Percentiles rank a stretch among this genome's conserved stretches.
phyloP scores from a whole-genome alignment of 2,329 filamentous ascomycete species.

The Emmonsiellopsis sp. region DNA sequence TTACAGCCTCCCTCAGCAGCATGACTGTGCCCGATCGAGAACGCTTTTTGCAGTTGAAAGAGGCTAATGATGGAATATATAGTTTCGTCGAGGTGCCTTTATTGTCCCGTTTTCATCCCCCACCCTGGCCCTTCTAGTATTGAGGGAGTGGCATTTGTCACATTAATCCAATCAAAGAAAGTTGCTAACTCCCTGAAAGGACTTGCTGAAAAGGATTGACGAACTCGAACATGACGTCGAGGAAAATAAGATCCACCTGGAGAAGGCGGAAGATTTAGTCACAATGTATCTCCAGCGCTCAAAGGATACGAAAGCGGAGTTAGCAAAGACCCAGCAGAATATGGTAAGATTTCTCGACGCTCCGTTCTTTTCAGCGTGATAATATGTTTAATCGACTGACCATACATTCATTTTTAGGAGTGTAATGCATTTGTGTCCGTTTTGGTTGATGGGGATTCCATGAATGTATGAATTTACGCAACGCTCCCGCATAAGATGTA shows the following conservation, averaged over 20 bases:
- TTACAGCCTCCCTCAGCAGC: neutral
- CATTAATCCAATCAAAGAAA: neutral
- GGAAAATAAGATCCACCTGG: neutral
- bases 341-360: neutral
- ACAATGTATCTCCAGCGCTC: slow-evolving; percentile 2
- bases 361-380: neutral
- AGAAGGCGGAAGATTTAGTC: slow-evolving; percentile 3
- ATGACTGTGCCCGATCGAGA: neutral
- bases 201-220: neutral
- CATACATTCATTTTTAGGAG: neutral
- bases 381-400: neutral
- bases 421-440: slow-evolving; percentile 22
- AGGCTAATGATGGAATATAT: slow-evolving; percentile 1
- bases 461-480: slow-evolving; percentile 24
- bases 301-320: neutral
- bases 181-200: neutral
- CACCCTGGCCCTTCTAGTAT: too few relatives aligned
- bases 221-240: neutral
- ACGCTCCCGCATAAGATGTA: neutral
- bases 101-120: neutral
- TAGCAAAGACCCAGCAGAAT: slow-evolving; percentile 2
- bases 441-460: slow-evolving; percentile 32
- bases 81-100: slow-evolving; percentile 1
- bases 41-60: neutral
- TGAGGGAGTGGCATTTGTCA: too few relatives aligned